These are phyloP conservation scores for Aspergillus sp. DNA, from an alignment of 2,329 filamentous ascomycete genomes.

Conservation along the genomic window DNA sequence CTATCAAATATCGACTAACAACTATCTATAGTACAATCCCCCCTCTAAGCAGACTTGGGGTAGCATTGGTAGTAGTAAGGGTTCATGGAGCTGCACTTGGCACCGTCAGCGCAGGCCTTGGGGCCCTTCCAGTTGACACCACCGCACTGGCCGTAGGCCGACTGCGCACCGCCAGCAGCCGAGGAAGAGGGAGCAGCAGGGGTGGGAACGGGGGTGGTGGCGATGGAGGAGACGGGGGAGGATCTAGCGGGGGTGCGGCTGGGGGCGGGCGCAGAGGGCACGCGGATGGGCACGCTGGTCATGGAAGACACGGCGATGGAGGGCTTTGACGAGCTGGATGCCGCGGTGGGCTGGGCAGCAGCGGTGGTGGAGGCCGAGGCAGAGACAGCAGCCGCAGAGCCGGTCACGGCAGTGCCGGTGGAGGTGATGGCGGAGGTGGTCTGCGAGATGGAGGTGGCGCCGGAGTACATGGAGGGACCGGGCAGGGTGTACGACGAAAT, in stretches of 20 bases:
- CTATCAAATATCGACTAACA: too few relatives aligned
- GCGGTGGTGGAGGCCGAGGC: background rate
- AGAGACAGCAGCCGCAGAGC: background rate
- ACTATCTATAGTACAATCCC: too few relatives aligned
- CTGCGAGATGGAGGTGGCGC: slow-evolving; percentile 8
- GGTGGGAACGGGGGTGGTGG: background rate
- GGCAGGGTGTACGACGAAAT: slow-evolving; percentile 45
- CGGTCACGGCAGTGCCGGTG: slow-evolving; percentile 6
- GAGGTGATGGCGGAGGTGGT: slow-evolving; percentile 9
- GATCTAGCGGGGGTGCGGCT: background rate
- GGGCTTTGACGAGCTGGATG: background rate
- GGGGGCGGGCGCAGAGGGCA: background rate
- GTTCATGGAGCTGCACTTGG: slow-evolving; percentile 37
- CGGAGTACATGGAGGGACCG: slow-evolving; percentile 34
- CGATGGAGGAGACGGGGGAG: background rate
- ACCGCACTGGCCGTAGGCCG: slow-evolving; percentile 41
- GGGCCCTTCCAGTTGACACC: slow-evolving; percentile 39
- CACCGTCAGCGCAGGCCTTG: slow-evolving; percentile 35
- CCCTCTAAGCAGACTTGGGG: slow-evolving; percentile 7
- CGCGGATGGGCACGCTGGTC: background rate
- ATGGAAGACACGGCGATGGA: background rate
- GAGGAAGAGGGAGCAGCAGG: slow-evolving; percentile 4
- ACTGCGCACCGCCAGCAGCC: slow-evolving; percentile 1
- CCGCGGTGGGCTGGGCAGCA: background rate
- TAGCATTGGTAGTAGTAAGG: slow-evolving; percentile 46